phyloP scores from a whole-genome alignment of 306 rosid genomes.

The Vicia sativa region DNA sequence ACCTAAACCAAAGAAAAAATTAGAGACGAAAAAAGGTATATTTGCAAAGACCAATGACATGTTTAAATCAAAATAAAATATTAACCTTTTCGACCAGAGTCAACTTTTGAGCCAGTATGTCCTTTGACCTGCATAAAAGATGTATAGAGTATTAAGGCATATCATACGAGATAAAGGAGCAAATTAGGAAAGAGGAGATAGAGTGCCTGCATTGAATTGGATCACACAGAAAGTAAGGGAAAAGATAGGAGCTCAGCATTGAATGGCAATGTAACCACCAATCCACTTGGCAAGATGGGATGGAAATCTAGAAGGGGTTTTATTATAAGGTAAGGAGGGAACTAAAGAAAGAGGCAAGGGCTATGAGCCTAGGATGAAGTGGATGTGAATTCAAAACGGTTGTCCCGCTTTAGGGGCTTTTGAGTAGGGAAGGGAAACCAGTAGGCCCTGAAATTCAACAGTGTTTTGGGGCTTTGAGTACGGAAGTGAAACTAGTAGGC shows the following conservation, averaged over 20 bases:
- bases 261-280: slow-evolving; percentile 17
- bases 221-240: not conserved
- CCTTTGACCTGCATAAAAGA: slow-evolving; percentile 77
- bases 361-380: too few relatives aligned
- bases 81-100: slow-evolving; percentile 85
- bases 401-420: not conserved
- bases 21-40: too few relatives aligned
- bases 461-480: too few relatives aligned
- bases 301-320: too few relatives aligned
- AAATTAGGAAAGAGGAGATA: slow-evolving; percentile 8
- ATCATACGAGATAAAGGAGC: slow-evolving; percentile 18
- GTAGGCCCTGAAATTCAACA: slow-evolving; percentile 21
- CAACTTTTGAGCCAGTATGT: slow-evolving; percentile 86
- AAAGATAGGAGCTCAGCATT: not conserved
- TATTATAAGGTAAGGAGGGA: too few relatives aligned
- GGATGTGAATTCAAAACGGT: slow-evolving; percentile 1
- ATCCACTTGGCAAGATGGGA: slow-evolving; percentile 2
- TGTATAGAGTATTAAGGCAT: slow-evolving; percentile 25
- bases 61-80: not conserved
- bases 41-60: too few relatives aligned
- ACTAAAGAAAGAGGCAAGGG: too few relatives aligned
- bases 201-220: slow-evolving; percentile 21
- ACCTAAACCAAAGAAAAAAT: too few relatives aligned
- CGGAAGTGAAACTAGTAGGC: too few relatives aligned
- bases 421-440: not conserved